Conservation (phyloP, 768 basidiomycete species). For the Thelephora ganbajun region DNA sequence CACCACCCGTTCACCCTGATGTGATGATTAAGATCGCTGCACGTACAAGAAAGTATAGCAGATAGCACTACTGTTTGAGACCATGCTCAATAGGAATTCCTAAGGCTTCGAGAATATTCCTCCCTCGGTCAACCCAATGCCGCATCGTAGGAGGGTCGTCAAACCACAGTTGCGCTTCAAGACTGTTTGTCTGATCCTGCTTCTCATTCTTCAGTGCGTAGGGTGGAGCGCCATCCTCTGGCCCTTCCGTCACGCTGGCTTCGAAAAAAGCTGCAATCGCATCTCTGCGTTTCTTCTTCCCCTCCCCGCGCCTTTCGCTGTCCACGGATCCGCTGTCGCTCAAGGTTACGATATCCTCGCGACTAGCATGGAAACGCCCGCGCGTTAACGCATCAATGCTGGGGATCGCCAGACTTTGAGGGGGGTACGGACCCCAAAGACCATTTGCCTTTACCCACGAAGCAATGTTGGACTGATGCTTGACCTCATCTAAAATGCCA, state of each 20-base stretch:
- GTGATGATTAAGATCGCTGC: too few species aligned
- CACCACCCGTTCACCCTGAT: too few species aligned
- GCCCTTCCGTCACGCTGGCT: background rate
- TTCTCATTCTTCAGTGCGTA: background rate
- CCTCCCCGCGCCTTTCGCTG: background rate
- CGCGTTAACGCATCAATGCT: background rate
- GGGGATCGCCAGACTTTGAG: background rate
- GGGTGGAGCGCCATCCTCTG: constrained; percentile 3
- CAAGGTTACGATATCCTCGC: background rate
- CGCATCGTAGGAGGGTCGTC: constrained; percentile 25
- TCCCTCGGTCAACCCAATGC: constrained; percentile 42
- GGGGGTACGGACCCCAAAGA: constrained; percentile 18
- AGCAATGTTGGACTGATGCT: constrained; percentile 47
- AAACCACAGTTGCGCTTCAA: constrained; percentile 32
- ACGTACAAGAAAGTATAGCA: background rate
- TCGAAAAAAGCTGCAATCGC: background rate
- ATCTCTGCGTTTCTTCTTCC: background rate
- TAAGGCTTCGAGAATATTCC: constrained; percentile 31
- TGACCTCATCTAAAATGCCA: constrained; percentile 48
- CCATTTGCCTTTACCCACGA: constrained; percentile 54
- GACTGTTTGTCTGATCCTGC: background rate
- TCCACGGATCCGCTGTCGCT: background rate
- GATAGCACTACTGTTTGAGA: constrained; percentile 10
- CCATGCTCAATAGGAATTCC: constrained; percentile 35
- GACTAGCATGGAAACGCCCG: background rate